Conservation (phyloP, 331 rosid species). For the Rhamnella rubrinervis region DNA sequence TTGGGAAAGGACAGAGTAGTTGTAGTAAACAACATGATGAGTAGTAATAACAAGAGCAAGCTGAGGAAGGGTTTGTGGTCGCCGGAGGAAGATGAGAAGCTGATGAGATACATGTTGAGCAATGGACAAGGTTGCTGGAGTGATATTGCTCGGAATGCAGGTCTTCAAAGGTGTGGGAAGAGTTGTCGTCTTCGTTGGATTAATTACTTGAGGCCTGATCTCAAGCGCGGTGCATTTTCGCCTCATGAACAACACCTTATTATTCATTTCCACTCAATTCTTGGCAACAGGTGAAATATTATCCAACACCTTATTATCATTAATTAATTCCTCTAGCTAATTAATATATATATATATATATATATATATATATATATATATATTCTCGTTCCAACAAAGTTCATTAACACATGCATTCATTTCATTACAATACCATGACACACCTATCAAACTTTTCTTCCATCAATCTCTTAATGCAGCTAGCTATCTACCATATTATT, state of each 20-base stretch:
- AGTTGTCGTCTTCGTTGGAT: slow-evolving; percentile 99
- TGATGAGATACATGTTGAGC: slow-evolving; percentile 77
- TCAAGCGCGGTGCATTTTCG: slow-evolving; percentile 87
- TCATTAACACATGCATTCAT: no score
- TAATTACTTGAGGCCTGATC: slow-evolving; percentile 91
- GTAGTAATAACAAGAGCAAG: slow-evolving; percentile 26
- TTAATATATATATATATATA: no score
- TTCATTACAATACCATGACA: no score
- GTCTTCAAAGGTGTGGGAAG: slow-evolving; percentile 84
- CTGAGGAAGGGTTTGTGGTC: slow-evolving; percentile 91
- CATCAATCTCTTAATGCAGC: no score
- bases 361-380: no score
- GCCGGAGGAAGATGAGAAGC: slow-evolving; percentile 93
- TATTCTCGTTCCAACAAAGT: no score
- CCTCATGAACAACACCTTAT: slow-evolving; percentile 77
- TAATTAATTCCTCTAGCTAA: no score
- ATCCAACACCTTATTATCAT: no score
- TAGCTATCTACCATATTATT: no score
- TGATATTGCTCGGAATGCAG: slow-evolving; percentile 85
- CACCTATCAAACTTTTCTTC: no score
- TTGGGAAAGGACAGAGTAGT: slow-evolving; percentile 27
- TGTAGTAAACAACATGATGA: not conserved
- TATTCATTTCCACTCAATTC: slow-evolving; percentile 78
- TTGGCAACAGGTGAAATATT: slow-evolving; percentile 67
- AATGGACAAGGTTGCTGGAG: slow-evolving; percentile 98